These are phyloP conservation scores for Bruguiera gymnorhiza DNA, from an alignment of 345 rosid genomes.

Conservation along the genomic window DNA sequence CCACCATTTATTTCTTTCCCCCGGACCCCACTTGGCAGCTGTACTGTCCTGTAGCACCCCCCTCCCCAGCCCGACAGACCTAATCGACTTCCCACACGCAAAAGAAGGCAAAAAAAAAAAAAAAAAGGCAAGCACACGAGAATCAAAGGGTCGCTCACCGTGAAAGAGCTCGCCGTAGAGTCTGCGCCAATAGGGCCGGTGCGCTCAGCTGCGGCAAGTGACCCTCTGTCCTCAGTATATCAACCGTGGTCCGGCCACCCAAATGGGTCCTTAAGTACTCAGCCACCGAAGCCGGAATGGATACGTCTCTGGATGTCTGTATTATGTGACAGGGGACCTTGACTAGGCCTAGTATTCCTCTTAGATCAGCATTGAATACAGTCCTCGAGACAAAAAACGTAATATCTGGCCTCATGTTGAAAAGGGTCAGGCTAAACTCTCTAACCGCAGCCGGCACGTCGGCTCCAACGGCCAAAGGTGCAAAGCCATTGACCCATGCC, in stretches of 20 bases:
- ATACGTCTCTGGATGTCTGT: slow-evolving; percentile 61
- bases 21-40: slow-evolving; percentile 7
- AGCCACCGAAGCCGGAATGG: slow-evolving; percentile 67
- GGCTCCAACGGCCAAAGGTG: slow-evolving; percentile 70
- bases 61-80: not conserved
- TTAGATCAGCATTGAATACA: slow-evolving; percentile 63
- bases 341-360: slow-evolving; percentile 67
- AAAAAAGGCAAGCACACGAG: too few relatives aligned
- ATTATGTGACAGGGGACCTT: slow-evolving; percentile 60
- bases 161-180: slow-evolving; percentile 59
- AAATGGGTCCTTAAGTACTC: slow-evolving; percentile 58
- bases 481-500: slow-evolving; percentile 78
- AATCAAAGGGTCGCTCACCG: slow-evolving; percentile 29
- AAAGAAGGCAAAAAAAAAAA: too few relatives aligned
- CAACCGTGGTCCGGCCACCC: slow-evolving; percentile 66
- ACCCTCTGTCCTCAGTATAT: slow-evolving; percentile 63
- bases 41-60: not conserved
- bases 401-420: slow-evolving; percentile 91
- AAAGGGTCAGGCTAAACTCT: slow-evolving; percentile 78
- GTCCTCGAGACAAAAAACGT: slow-evolving; percentile 55
- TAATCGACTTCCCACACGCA: not conserved
- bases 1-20: not conserved
- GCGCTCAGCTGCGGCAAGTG: slow-evolving; percentile 88
- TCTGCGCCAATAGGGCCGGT: slow-evolving; percentile 54
- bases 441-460: slow-evolving; percentile 81